Conservation (phyloP, 345 rosid genomes). For the Sonneratia alba region DNA sequence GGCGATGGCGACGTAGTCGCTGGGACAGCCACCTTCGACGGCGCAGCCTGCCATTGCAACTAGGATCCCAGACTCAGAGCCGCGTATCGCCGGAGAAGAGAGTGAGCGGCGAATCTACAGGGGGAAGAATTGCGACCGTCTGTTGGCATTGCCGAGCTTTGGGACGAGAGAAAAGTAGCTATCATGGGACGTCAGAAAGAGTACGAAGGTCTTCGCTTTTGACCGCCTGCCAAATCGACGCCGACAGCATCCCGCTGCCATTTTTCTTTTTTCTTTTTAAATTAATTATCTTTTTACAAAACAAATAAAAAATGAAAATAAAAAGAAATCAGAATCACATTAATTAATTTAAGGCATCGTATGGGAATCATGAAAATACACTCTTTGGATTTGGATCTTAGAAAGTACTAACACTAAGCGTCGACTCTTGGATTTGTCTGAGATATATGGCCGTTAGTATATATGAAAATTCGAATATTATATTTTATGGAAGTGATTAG, state of each 20-base stretch:
- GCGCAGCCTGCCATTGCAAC: conserved; percentile 43
- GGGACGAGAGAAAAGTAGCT: background rate
- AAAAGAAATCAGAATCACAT: no score
- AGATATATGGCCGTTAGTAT: no score
- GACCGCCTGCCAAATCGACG: background rate
- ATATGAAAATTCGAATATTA: no score
- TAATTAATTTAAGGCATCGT: no score
- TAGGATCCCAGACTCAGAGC: background rate
- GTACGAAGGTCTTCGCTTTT: background rate
- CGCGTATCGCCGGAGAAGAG: conserved; percentile 3
- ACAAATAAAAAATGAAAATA: no score
- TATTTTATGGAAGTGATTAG: no score
- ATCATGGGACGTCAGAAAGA: background rate
- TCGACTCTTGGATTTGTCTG: no score
- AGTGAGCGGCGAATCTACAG: conserved; percentile 8
- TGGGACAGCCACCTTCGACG: conserved; percentile 67
- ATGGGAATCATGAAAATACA: no score
- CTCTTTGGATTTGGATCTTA: no score
- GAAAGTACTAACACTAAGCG: no score
- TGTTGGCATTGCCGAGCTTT: background rate
- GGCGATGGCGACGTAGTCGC: conserved; percentile 64
- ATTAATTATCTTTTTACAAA: no score
- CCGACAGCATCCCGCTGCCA: background rate
- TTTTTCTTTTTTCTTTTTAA: background rate
- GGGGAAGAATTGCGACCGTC: background rate